Base-by-base conservation (phyloP, 164 flowering plant genomes). In the Taxillus chinensis region DNA sequence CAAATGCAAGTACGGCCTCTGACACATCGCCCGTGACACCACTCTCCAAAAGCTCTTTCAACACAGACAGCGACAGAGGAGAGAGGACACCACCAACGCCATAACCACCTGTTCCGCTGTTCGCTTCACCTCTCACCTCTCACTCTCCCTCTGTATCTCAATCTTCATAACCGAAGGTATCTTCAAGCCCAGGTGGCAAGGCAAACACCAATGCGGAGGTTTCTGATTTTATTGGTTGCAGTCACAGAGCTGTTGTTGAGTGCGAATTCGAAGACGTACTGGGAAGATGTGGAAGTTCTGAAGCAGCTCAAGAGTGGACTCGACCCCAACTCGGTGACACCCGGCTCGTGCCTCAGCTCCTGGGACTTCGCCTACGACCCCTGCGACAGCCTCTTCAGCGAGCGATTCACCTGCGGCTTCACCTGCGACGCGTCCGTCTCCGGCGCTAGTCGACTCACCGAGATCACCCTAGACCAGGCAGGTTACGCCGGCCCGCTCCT, bases 331-430 rank as follows among this genome's bases (percentile, higher is more conserved):
- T 78, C 91, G 5, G 57, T 85, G 53, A 69, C 52, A 12, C 87
- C 86, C 3, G 96, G 92, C 42, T 86, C 96, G 7, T 89, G 96
- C 65, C 37, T 89, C 54, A 66, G 77, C 63, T 85, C 96, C 12
- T 89, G 96, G 96, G 84, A 89, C 66, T 86, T 89, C 80, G 16
- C 83, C n/a, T 57, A 63, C 60, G 99, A 90, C 68, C 99, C 99
- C 1, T 93, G 99, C 71, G 97, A 89, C 74, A 66, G 48, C 54
- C 68, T 81, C 63, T 81, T 75, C 75, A 46, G 79, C 64, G 83
- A 83, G 1, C 71, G 59, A 5, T 93, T 93, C 86, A 93, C 84
- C 13, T 93, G 99, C 68, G 99, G 99, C 39, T 77, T 93, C 80
- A 68, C 90, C 45, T 93, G 98, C 78, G 87, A 82, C 66, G 5